Evolutionary conservation across 2,329 filamentous ascomycete genomes (phyloP).

Genomic region (Alternaria rosae): DNA sequence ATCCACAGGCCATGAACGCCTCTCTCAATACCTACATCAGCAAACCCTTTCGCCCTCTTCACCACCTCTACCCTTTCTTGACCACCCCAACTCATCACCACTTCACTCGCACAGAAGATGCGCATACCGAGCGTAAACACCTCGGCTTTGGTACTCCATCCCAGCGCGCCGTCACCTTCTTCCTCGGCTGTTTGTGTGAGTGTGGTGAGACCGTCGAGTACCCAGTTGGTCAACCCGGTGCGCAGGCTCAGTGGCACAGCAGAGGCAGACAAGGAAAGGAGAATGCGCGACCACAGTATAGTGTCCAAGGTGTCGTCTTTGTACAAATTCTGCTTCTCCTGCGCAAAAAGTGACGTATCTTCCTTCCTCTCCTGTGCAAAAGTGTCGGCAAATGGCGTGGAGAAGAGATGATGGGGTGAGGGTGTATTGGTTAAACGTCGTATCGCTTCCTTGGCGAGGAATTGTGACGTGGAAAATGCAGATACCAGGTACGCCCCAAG

Average conservation of each 20-base stretch:
- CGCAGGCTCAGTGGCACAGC: constrained; percentile 18
- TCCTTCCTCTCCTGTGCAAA: constrained; percentile 49
- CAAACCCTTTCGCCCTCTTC: constrained; percentile 35
- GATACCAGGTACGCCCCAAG: constrained; percentile 45
- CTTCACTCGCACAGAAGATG: constrained; percentile 53
- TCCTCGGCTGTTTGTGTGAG: constrained; percentile 49
- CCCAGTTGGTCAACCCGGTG: constrained; percentile 55
- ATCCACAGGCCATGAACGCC: constrained; percentile 50
- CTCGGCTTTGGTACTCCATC: constrained; percentile 73
- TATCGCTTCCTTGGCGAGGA: constrained; percentile 48
- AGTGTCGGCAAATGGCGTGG: constrained; percentile 13
- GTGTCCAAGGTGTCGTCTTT: constrained; percentile 81
- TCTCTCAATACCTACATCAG: constrained; percentile 23
- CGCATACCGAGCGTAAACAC: constrained; percentile 68
- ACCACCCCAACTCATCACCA: constrained; percentile 42
- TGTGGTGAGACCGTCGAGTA: constrained; percentile 56
- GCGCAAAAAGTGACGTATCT: constrained; percentile 77
- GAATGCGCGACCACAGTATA: constrained; percentile 68
- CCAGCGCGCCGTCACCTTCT: constrained; percentile 70
- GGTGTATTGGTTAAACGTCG: constrained; percentile 49
- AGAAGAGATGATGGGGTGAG: neutral
- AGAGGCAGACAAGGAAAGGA: constrained; percentile 47
- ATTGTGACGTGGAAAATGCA: constrained; percentile 43
- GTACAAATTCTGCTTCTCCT: constrained; percentile 96
- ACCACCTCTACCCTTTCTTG: constrained; percentile 32